Base-by-base conservation (phyloP, 495 filamentous ascomycete species). In the Podospora australis region DNA sequence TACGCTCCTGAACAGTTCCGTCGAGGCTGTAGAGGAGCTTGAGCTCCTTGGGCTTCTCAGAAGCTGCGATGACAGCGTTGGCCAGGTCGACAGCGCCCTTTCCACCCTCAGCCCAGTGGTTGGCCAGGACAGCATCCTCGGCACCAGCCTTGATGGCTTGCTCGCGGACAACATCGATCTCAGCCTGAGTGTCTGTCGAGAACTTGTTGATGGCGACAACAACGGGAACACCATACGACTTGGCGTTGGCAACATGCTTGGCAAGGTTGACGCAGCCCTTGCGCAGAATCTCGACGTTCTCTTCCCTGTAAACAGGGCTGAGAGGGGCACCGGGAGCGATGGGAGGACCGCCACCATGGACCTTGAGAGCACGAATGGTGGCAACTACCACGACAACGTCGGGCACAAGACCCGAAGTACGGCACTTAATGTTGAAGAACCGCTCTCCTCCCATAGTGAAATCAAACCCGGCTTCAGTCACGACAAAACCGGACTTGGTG, bases 381-480 rank as follows among this genome's bases (percentile, higher is more conserved):
- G 92, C 90, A 20, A 98, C 92, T 45, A 98, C 83, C 28, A 98
- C 87, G 13, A 96, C 90, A 3, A 87, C 84, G 60, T 98, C 92
- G 6, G 92, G 92, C 1, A 86, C 82, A 30, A 98, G 78, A 16
- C 92, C 92, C 13, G 89, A 95, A 24, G 88, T 88, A 38, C 92
- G 84, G 73, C 92, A 97, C 78, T 98, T 98, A 72, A 98, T 97
- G 71, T 98, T 96, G 82, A 98, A 96, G 78, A 98, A 98, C 23
- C 92, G 85, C 77, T 98, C 92, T 44, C 92, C 92, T 50, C 92
- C 92, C 92, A 98, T 98, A 42, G 92, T 96, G 70, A 98, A 98
- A 66, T 98, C 92, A 66, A 98, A 98, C 7, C 92, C 92, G 38
- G 92, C 91, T 68, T 98, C 92, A 8, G 92, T 98, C 42, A 98